Evolutionary conservation across 164 flowering plant genomes (phyloP).

Genomic region (Magnolia changhungtana): DNA sequence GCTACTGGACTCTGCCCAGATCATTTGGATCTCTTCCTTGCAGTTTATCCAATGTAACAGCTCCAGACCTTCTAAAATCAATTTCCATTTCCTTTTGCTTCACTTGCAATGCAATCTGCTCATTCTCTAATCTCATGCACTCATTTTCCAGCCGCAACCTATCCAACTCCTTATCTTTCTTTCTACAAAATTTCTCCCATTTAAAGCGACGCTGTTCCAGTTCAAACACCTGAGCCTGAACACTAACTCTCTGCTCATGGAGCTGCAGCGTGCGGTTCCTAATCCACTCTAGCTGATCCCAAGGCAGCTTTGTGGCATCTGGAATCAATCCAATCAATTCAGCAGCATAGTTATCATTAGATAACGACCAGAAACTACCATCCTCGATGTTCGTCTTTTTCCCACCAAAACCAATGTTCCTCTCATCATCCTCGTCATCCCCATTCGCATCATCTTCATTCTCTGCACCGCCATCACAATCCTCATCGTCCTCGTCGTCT

Average conservation of each 20-base stretch:
- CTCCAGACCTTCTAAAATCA: slow-evolving; percentile 27
- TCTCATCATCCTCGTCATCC: slow-evolving; percentile 18
- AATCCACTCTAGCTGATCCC: slow-evolving; percentile 43
- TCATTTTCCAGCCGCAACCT: slow-evolving; percentile 52
- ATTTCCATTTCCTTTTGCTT: slow-evolving; percentile 40
- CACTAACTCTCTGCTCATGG: slow-evolving; percentile 33
- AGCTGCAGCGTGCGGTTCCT: slow-evolving; percentile 31
- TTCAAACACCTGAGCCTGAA: slow-evolving; percentile 44
- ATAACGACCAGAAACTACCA: slow-evolving; percentile 18
- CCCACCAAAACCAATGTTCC: slow-evolving; percentile 13
- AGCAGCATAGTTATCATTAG: slow-evolving; percentile 16
- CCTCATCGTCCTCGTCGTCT: slow-evolving; percentile 27
- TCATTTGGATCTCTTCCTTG: slow-evolving; percentile 34
- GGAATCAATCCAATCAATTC: slow-evolving; percentile 32
- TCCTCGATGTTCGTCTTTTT: slow-evolving; percentile 17
- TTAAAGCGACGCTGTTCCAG: slow-evolving; percentile 48
- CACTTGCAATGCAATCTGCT: slow-evolving; percentile 40
- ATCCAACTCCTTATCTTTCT: slow-evolving; percentile 60
- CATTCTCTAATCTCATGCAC: slow-evolving; percentile 49
- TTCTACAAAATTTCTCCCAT: slow-evolving; percentile 54
- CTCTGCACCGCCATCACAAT: slow-evolving; percentile 25
- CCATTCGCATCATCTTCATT: slow-evolving; percentile 24
- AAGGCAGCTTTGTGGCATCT: slow-evolving; percentile 31
- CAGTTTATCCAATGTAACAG: slow-evolving; percentile 22
- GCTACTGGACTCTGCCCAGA: slow-evolving; percentile 25